Percentiles rank a stretch among this genome's conserved stretches.
Conservation (phyloP, 768 basidiomycete species). For the Postia placenta region DNA sequence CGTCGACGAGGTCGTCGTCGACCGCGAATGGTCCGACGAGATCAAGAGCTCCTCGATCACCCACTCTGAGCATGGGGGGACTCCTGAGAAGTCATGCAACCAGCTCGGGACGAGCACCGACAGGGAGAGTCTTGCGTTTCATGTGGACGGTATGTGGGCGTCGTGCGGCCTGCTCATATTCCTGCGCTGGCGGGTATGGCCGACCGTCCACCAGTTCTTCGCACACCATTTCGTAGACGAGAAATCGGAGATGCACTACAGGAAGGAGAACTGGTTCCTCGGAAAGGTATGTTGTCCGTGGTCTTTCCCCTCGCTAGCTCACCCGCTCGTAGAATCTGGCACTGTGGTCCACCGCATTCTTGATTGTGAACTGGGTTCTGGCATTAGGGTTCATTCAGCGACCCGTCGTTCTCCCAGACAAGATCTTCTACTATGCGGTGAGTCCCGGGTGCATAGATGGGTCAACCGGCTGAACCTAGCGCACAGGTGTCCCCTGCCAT, state of each 20-base stretch:
- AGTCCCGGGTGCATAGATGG: constrained; percentile 14
- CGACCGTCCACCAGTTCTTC: constrained; percentile 51
- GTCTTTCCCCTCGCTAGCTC: neutral
- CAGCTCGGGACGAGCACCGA: constrained; percentile 31
- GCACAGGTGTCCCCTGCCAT: constrained; percentile 49
- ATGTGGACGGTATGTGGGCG: constrained; percentile 31
- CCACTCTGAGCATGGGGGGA: constrained; percentile 45
- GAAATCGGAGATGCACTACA: constrained; percentile 44
- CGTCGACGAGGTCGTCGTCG: constrained; percentile 73
- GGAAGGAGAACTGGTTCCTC: constrained; percentile 68
- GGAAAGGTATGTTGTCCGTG: constrained; percentile 36
- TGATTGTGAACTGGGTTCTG: constrained; percentile 65
- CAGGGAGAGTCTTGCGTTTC: constrained; percentile 28
- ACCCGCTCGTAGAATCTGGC: constrained; percentile 38
- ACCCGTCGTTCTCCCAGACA: constrained; percentile 43
- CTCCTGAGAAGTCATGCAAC: constrained; percentile 44
- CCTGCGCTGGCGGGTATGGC: constrained; percentile 56
- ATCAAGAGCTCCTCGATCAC: constrained; percentile 43
- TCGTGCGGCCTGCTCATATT: constrained; percentile 30
- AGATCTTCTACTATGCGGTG: constrained; percentile 55
- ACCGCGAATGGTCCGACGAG: constrained; percentile 61
- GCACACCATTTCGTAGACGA: constrained; percentile 53
- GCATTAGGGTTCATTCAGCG: constrained; percentile 45
- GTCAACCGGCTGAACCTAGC: neutral
- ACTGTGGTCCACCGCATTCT: constrained; percentile 57